Percentiles rank a stretch among this genome's conserved stretches.
Evolutionary conservation across 345 rosid species (phyloP).

Genomic region (Eucalyptus coolabah): DNA sequence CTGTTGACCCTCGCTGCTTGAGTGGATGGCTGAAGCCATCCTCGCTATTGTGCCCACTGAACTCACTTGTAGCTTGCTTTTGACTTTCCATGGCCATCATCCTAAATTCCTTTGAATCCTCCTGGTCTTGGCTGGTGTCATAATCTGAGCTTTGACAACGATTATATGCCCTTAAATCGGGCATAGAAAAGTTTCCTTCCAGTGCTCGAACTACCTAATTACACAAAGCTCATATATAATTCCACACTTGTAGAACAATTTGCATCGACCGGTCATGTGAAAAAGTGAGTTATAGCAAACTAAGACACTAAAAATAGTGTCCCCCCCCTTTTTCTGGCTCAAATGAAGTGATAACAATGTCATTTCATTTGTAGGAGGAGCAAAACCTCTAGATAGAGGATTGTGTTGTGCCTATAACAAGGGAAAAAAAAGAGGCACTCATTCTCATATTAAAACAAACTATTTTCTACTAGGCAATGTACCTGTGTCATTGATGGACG

Average conservation of each 20-base stretch:
- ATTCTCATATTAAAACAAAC: background rate
- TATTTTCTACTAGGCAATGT: background rate
- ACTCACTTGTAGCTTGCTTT: slow-evolving; percentile 38
- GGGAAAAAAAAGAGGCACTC: background rate
- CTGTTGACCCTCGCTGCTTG: slow-evolving; percentile 41
- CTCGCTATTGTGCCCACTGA: slow-evolving; percentile 35
- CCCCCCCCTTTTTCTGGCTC: background rate
- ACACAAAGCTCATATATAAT: background rate
- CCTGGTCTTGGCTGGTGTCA: slow-evolving; percentile 42
- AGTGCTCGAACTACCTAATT: slow-evolving; percentile 64
- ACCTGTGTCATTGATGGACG: slow-evolving; percentile 86
- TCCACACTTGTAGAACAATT: background rate
- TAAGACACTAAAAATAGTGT: background rate
- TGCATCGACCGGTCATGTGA: background rate
- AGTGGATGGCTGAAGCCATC: slow-evolving; percentile 31
- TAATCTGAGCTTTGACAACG: slow-evolving; percentile 47
- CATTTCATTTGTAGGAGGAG: background rate
- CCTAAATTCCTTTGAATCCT: slow-evolving; percentile 54
- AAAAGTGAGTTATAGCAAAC: background rate
- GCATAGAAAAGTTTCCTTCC: slow-evolving; percentile 56
- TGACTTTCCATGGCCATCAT: slow-evolving; percentile 56
- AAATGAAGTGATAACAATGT: background rate
- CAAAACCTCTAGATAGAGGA: background rate
- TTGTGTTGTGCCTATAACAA: background rate
- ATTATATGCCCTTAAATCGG: slow-evolving; percentile 24